Evolutionary conservation across 495 filamentous ascomycete genomes (phyloP), one percentile per base, ranked within the genome.

Genomic region (Penicillium ochrochloron): DNA sequence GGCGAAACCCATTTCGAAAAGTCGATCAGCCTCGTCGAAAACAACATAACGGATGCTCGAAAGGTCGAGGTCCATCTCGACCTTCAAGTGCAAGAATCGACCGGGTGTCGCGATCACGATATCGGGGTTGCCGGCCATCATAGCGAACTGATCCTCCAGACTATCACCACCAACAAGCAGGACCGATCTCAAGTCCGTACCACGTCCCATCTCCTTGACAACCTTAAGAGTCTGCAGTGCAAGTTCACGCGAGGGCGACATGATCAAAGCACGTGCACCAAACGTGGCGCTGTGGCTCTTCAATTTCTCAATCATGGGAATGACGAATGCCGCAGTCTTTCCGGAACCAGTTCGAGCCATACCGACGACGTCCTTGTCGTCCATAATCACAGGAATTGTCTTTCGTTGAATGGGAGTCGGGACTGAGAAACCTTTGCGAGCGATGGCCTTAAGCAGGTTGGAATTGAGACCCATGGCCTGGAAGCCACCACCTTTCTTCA

Each of bases 1-100:
- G 19, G 92, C 92, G 74, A 99, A 99, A 63, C 95, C 95, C 92
- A 97, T 96, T 76, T 99, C 95, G 76, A 98, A 99, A 3, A 99
- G 81, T 53, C 95, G 84, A 82, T 99, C 95, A 15, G 95, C 95
- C 73, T 99, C 95, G 74, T 99, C 95, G 52, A 99, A 98, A 34
- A 98, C 95, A 29, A 96, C 91, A 70, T 97, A 99, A 51, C 85
- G 81, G 57, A 97, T 88, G 12, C 90, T 94, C 3, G 88, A 90
- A 34, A 99, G 80, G 71, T 97, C 90, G 57, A 99, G 81, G 33
- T 85, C 80, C 95, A 97, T 97, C 74, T 98, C 95, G 10, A 97
- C 94, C 75, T 96, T 92, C 61, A 99, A 76, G 81, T 99, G 96
- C 62, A 98, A 75, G 70, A 98, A 97, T 66, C 95, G 91, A 72